Evolutionary conservation across 2,329 filamentous ascomycete species (phyloP).

Genomic region (Moelleriella libera): DNA sequence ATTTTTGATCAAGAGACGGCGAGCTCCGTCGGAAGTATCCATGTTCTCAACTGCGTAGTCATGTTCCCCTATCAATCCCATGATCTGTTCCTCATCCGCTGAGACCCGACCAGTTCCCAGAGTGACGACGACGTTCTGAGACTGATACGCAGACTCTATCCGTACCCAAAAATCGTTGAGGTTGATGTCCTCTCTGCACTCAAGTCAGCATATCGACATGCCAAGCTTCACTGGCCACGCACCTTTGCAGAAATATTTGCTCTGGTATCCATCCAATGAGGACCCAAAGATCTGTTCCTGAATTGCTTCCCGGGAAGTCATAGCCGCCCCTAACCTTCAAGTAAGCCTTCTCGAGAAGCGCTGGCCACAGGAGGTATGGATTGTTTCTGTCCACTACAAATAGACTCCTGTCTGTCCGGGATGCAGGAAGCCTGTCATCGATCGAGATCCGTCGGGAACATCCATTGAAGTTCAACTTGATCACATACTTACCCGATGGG

Average conservation of each 20-base stretch:
- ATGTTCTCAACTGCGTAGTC: constrained; percentile 87
- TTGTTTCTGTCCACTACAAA: constrained; percentile 82
- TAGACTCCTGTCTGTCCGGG: constrained; percentile 59
- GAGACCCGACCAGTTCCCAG: constrained; percentile 80
- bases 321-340: constrained; percentile 91
- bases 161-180: constrained; percentile 65
- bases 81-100: constrained; percentile 57
- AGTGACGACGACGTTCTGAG: constrained; percentile 74
- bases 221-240: constrained; percentile 2
- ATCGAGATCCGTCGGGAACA: constrained; percentile 78
- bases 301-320: constrained; percentile 95
- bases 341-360: constrained; percentile 89
- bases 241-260: constrained; percentile 78
- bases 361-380: constrained; percentile 75
- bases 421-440: constrained; percentile 75
- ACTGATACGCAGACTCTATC: constrained; percentile 58
- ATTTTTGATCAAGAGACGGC: constrained; percentile 77
- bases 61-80: constrained; percentile 80
- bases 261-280: constrained; percentile 95
- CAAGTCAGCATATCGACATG: neutral
- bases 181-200: constrained; percentile 57
- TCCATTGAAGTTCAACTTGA: constrained; percentile 92
- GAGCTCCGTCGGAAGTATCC: constrained; percentile 43
- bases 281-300: constrained; percentile 85
- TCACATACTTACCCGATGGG: constrained; percentile 74